These are phyloP conservation scores for Agrocybe praecox DNA, from an alignment of 768 basidiomycete species.

Conservation along the genomic window DNA sequence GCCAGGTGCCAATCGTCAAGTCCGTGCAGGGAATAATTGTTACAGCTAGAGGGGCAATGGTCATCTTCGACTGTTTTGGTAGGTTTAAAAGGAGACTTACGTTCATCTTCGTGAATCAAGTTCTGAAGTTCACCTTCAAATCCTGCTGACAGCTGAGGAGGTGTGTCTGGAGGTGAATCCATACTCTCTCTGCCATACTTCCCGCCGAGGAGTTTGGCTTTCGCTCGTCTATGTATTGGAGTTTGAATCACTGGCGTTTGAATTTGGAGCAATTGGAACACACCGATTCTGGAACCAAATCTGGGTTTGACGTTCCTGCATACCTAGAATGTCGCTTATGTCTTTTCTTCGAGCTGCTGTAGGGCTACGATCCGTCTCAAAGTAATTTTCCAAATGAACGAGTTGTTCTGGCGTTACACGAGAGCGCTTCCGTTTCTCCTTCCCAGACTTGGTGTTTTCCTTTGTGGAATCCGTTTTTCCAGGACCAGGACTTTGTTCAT, in stretches of 20 bases:
- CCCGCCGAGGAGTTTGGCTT: conserved; percentile 72
- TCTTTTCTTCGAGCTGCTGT: conserved; percentile 71
- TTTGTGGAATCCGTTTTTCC: conserved; percentile 32
- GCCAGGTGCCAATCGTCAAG: conserved; percentile 78
- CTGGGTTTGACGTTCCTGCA: conserved; percentile 87
- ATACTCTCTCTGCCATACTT: conserved; percentile 41
- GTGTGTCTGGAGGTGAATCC: conserved; percentile 46
- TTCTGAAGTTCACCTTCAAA: conserved; percentile 62
- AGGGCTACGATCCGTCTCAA: conserved; percentile 69
- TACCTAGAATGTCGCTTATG: conserved; percentile 72
- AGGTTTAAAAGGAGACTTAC: conserved; percentile 44
- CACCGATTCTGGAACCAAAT: conserved; percentile 91
- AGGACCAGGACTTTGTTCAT: conserved; percentile 35
- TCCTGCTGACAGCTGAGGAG: conserved; percentile 52
- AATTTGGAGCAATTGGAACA: conserved; percentile 12
- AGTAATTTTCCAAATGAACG: conserved; percentile 72
- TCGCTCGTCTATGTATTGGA: conserved; percentile 61
- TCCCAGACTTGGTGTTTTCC: conserved; percentile 29
- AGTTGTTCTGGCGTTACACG: conserved; percentile 83
- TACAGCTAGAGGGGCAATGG: conserved; percentile 54
- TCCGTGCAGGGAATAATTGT: conserved; percentile 77
- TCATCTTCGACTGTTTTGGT: not conserved
- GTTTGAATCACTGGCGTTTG: not conserved
- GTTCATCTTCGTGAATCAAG: conserved; percentile 75
- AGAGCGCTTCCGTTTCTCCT: conserved; percentile 56